These are phyloP conservation scores for Perkinsus olseni DNA, from an alignment of 169 alveolate species.

Conservation along the genomic window DNA sequence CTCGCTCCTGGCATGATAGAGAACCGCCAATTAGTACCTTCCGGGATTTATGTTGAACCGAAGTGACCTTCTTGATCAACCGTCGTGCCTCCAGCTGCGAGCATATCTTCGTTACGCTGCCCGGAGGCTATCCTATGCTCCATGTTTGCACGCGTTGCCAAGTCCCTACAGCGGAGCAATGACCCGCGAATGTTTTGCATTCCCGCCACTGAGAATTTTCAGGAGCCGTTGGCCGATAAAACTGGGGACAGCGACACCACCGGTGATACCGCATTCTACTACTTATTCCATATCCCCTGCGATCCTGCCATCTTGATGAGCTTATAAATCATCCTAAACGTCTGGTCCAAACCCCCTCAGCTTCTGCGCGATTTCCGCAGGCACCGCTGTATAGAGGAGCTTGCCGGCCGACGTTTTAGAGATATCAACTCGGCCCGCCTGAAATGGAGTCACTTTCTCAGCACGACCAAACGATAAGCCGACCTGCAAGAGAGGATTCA, in stretches of 20 bases:
- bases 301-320: background rate
- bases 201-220: no score
- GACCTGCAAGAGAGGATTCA: background rate
- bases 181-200: no score
- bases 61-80: background rate
- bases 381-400: background rate
- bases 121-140: background rate
- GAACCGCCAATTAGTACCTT: background rate
- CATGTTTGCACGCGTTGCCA: background rate
- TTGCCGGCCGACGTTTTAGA: background rate
- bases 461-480: background rate
- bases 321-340: background rate
- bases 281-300: background rate
- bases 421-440: background rate
- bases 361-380: background rate
- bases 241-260: no score
- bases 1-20: background rate
- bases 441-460: background rate
- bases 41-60: background rate
- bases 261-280: background rate
- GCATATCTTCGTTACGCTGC: background rate
- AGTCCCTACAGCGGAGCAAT: background rate
- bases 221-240: background rate
- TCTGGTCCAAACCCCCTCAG: background rate
- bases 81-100: background rate